phyloP scores from a whole-genome alignment of 345 rosid genomes.

The Jatropha curcas region DNA sequence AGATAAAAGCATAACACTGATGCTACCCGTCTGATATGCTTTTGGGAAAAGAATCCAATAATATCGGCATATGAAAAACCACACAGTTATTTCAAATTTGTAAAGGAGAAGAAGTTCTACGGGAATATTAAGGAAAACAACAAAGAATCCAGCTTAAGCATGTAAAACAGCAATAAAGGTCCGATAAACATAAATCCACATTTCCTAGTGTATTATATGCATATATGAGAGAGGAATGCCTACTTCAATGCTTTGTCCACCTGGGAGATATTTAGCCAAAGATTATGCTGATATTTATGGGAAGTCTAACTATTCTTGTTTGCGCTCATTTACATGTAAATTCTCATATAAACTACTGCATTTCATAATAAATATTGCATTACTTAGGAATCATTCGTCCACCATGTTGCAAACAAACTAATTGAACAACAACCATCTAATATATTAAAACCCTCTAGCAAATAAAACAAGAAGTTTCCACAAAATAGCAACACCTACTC shows the following conservation, averaged over 20 bases:
- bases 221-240: no score
- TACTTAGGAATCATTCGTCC: neutral
- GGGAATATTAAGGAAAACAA: neutral
- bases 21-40: neutral
- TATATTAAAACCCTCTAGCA: neutral
- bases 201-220: no score
- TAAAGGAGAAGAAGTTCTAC: neutral
- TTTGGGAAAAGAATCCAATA: neutral
- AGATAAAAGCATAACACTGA: neutral
- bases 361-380: neutral
- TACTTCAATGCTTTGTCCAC: neutral
- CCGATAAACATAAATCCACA: neutral
- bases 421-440: neutral
- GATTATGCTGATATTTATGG: no score
- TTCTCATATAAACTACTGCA: neutral
- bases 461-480: neutral
- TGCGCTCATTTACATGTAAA: neutral
- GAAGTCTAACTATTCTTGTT: neutral
- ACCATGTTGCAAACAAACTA: neutral
- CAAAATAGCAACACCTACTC: slow-evolving; percentile 48
- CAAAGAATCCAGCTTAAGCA: neutral
- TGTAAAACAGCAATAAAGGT: neutral
- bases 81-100: neutral
- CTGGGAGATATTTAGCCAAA: neutral
- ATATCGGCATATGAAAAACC: neutral